These are phyloP conservation scores for Fusarium brevicatenulatum DNA, from an alignment of 2,329 filamentous ascomycete genomes.

Conservation along the genomic window DNA sequence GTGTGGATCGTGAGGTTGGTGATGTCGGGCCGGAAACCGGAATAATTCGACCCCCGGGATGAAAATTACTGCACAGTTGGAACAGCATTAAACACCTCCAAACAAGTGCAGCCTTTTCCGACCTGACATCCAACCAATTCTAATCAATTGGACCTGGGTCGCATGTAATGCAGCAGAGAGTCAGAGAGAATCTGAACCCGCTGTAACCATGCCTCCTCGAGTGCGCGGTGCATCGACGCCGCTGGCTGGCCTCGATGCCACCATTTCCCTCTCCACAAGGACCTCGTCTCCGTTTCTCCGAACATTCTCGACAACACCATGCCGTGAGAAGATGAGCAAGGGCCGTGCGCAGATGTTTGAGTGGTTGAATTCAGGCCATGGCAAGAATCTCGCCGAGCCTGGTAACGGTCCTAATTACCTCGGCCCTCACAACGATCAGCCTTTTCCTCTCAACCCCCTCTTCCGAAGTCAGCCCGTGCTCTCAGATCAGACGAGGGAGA, in stretches of 20 bases:
- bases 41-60: slow-evolving; percentile 18
- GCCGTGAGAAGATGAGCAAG: slow-evolving; percentile 51
- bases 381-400: slow-evolving; percentile 40
- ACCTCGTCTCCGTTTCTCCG: slow-evolving; percentile 39
- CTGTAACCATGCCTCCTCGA: slow-evolving; percentile 48
- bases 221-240: slow-evolving; percentile 44
- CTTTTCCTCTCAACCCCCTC: slow-evolving; percentile 78
- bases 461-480: slow-evolving; percentile 80
- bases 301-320: slow-evolving; percentile 54
- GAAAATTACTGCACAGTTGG: slow-evolving; percentile 37
- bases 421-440: slow-evolving; percentile 55
- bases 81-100: slow-evolving; percentile 18
- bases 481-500: slow-evolving; percentile 75
- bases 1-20: not conserved
- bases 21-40: slow-evolving; percentile 9
- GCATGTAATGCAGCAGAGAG: slow-evolving; percentile 40
- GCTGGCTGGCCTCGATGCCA: slow-evolving; percentile 47
- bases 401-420: slow-evolving; percentile 52
- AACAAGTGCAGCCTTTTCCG: slow-evolving; percentile 17
- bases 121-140: slow-evolving; percentile 38
- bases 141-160: slow-evolving; percentile 39
- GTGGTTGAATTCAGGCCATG: slow-evolving; percentile 49
- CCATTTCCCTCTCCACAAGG: slow-evolving; percentile 32
- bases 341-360: slow-evolving; percentile 52
- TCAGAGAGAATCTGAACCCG: slow-evolving; percentile 30